Percentiles rank a stretch among this genome's conserved stretches.
Evolutionary conservation across 768 basidiomycete species (phyloP).

Genomic region (Phaeotremella skinneri): DNA sequence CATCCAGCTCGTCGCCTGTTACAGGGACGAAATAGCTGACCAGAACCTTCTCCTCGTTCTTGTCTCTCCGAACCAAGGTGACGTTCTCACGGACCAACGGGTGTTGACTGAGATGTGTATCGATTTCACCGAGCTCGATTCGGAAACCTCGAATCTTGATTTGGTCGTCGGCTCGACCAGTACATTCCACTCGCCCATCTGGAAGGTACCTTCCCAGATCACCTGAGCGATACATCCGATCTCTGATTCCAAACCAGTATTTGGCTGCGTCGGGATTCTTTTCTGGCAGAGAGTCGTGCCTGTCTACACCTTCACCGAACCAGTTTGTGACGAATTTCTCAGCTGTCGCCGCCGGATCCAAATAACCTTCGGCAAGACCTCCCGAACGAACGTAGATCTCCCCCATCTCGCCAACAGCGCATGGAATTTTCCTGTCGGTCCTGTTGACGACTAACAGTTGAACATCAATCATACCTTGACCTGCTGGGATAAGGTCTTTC

Average conservation of each 20-base stretch:
- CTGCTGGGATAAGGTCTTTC: constrained; percentile 98
- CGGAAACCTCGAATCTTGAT: constrained; percentile 99
- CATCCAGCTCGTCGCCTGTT: constrained; percentile 63
- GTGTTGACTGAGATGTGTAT: constrained; percentile 90
- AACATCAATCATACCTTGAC: constrained; percentile 95
- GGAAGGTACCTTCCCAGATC: constrained; percentile 93
- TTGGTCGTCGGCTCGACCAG: constrained; percentile 95
- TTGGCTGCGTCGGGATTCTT: constrained; percentile 59
- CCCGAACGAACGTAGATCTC: constrained; percentile 98
- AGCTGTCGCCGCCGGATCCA: constrained; percentile 72
- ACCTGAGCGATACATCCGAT: constrained; percentile 96
- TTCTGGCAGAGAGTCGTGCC: constrained; percentile 70
- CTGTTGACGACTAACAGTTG: constrained; percentile 96
- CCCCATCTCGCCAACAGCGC: constrained; percentile 92
- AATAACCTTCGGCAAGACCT: constrained; percentile 91
- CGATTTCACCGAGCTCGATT: constrained; percentile 97
- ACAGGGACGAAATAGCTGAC: constrained; percentile 96
- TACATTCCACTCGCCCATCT: constrained; percentile 90
- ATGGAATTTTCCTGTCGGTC: constrained; percentile 74
- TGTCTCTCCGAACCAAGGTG: constrained; percentile 91
- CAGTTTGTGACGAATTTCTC: constrained; percentile 95
- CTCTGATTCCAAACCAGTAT: constrained; percentile 91
- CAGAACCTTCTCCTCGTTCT: constrained; percentile 98
- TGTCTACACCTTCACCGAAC: constrained; percentile 62
- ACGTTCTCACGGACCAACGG: constrained; percentile 95